phyloP scores from a whole-genome alignment of 306 rosid species.

The Gynostemma pentaphyllum region DNA sequence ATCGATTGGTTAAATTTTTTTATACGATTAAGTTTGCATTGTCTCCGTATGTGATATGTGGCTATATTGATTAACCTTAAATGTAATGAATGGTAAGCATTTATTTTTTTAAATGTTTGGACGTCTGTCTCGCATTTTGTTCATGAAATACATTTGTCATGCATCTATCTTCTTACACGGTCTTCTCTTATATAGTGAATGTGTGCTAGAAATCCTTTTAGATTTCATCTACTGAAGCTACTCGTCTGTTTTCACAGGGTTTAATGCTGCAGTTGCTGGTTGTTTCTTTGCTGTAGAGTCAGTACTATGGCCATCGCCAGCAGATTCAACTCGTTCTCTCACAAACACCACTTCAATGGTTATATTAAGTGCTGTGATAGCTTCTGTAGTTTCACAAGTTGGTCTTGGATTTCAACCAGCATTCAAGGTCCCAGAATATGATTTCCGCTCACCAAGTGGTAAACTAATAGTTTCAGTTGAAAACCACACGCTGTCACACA shows the following conservation, averaged over 20 bases:
- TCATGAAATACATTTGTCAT: neutral
- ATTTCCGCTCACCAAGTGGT: conserved; percentile 85
- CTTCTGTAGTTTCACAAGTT: conserved; percentile 71
- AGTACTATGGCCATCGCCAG: conserved; percentile 78
- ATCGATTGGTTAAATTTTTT: neutral
- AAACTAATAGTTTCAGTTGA: conserved; percentile 14
- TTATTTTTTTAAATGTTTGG: neutral
- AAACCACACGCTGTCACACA: neutral
- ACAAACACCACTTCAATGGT: conserved; percentile 85
- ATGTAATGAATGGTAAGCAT: neutral
- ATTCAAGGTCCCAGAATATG: conserved; percentile 71
- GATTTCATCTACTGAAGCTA: neutral
- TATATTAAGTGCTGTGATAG: conserved; percentile 82
- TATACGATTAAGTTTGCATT: neutral
- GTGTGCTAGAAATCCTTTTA: neutral
- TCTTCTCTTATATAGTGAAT: neutral
- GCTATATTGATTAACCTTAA: neutral
- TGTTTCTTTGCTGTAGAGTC: conserved; percentile 84
- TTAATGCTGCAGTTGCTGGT: conserved; percentile 94
- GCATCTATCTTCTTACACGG: neutral
- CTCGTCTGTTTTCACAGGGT: conserved; percentile 37
- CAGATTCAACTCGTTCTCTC: conserved; percentile 49
- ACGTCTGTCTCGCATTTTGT: neutral
- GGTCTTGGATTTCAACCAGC: conserved; percentile 91
- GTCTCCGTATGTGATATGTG: neutral